These are phyloP conservation scores for Leptographium wingfieldii DNA, from an alignment of 2,329 filamentous ascomycete species.

Conservation along the genomic window DNA sequence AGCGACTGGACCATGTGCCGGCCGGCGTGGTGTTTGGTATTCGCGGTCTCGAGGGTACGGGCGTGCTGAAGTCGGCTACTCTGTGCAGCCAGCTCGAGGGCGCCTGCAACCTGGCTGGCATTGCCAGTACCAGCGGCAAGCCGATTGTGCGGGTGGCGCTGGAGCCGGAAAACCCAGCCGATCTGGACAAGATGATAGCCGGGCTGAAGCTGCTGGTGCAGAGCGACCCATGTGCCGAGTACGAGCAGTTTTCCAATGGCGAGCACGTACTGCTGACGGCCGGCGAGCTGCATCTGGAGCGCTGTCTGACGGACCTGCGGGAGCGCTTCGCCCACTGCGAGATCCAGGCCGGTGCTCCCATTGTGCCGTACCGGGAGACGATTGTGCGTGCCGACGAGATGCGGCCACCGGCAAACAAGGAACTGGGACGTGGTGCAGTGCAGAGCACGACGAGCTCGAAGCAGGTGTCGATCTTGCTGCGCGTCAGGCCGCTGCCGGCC, in stretches of 20 bases:
- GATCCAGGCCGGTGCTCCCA: conserved; percentile 84
- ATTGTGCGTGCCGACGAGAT: conserved; percentile 84
- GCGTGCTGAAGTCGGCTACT: conserved; percentile 91
- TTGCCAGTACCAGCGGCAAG: conserved; percentile 60
- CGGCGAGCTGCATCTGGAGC: conserved; percentile 85
- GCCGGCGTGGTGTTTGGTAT: conserved; percentile 95
- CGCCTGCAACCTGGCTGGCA: conserved; percentile 78
- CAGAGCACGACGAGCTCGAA: conserved; percentile 70
- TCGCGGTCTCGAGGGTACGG: conserved; percentile 69
- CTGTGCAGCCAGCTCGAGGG: conserved; percentile 80
- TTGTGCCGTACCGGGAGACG: conserved; percentile 90
- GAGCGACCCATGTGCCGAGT: conserved; percentile 90
- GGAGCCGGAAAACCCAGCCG: conserved; percentile 82
- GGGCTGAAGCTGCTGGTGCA: conserved; percentile 81
- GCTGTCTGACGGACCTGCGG: conserved; percentile 83
- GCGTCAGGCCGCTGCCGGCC: conserved; percentile 65
- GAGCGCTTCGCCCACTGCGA: conserved; percentile 91
- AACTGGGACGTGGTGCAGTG: conserved; percentile 72
- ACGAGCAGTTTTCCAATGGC: conserved; percentile 82
- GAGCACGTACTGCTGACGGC: conserved; percentile 93
- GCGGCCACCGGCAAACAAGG: conserved; percentile 74
- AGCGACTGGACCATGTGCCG: conserved; percentile 70
- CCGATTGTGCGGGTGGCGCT: conserved; percentile 92
- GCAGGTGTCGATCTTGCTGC: conserved; percentile 64
- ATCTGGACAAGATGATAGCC: conserved; percentile 88